Evolutionary conservation across 1,139 yeast genomes (phyloP).

Genomic region (Protomyces lactucae-debilis): DNA sequence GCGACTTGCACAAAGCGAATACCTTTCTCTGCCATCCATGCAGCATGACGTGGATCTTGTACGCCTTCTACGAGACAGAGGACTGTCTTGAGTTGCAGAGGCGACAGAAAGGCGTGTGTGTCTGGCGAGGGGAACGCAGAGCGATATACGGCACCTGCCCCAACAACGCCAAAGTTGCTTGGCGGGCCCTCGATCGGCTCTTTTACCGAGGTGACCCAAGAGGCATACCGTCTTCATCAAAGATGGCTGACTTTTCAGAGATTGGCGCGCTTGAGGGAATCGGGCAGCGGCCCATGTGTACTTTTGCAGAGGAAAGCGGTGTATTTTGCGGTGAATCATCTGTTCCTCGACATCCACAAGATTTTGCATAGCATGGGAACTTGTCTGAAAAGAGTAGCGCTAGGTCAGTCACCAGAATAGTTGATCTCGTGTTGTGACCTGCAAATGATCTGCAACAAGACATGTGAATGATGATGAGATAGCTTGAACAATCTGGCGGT

Average conservation of each 20-base stretch:
- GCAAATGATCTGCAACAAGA: neutral
- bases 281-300: neutral
- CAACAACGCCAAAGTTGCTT: conserved; percentile 72
- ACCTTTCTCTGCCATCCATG: conserved; percentile 55
- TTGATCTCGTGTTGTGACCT: neutral
- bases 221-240: neutral
- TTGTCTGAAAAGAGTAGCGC: neutral
- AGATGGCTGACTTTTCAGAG: neutral
- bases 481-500: neutral
- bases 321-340: neutral
- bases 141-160: conserved; percentile 65
- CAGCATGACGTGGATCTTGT: conserved; percentile 71
- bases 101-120: conserved; percentile 65
- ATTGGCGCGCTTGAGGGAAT: neutral
- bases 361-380: neutral
- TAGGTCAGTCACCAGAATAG: neutral
- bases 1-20: conserved; percentile 81
- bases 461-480: neutral
- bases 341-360: neutral
- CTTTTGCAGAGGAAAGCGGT: neutral
- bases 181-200: conserved; percentile 6
- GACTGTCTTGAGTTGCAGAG: conserved; percentile 63
- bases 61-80: conserved; percentile 78
- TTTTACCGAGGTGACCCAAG: neutral
- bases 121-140: conserved; percentile 84